Percentiles rank a stretch among this genome's conserved stretches.
phyloP scores from a whole-genome alignment of 495 filamentous ascomycete species.

The Penicillium diatomitis region DNA sequence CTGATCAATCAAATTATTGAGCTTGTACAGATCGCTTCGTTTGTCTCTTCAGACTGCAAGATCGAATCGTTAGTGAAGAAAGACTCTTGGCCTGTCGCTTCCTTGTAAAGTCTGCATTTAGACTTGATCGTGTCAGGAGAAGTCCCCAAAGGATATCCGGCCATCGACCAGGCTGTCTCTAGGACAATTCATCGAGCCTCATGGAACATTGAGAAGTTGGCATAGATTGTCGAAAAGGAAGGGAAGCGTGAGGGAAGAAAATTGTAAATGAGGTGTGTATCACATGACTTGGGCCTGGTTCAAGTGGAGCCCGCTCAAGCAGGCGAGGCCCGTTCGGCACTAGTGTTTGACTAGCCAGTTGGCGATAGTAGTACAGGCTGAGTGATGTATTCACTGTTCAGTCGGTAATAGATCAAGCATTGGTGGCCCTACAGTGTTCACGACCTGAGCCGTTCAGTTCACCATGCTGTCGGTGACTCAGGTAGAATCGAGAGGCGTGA shows the following conservation, averaged over 20 bases:
- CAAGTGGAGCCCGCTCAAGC: not conserved
- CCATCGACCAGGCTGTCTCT: not conserved
- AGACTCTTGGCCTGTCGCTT: too few relatives aligned
- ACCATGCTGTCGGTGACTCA: too few relatives aligned
- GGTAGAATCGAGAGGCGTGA: too few relatives aligned
- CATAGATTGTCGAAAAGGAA: conserved; percentile 1
- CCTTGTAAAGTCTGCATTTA: too few relatives aligned
- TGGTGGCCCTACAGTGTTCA: too few relatives aligned
- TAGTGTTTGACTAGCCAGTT: not conserved
- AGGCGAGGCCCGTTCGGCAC: not conserved
- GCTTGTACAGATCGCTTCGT: not conserved
- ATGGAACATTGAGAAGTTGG: conserved; percentile 1
- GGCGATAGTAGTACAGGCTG: not conserved
- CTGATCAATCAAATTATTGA: not conserved
- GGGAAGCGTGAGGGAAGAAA: conserved; percentile 10
- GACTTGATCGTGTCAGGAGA: too few relatives aligned
- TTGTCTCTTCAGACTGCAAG: not conserved
- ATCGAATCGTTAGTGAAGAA: not conserved
- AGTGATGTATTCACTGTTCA: too few relatives aligned
- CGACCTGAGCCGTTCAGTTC: too few relatives aligned
- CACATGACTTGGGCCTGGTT: conserved; percentile 1
- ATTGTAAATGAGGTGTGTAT: not conserved
- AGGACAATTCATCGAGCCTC: not conserved
- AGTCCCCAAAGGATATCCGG: too few relatives aligned
- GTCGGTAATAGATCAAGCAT: too few relatives aligned